Percentiles rank a stretch among this genome's conserved stretches.
These are phyloP conservation scores for Nicotiana noctiflora DNA, from an alignment of 257 asterid genomes.

Conservation along the genomic window DNA sequence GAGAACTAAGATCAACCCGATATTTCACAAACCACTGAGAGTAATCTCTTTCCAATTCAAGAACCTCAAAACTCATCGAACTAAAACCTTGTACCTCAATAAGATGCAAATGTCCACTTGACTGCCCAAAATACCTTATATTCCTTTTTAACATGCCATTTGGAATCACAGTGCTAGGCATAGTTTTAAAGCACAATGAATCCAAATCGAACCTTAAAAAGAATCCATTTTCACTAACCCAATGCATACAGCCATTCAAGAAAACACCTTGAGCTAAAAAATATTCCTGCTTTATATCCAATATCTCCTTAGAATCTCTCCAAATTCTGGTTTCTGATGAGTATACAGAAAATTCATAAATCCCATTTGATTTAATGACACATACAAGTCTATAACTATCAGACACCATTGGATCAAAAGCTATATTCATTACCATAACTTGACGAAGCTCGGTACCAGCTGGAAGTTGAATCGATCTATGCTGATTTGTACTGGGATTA, in stretches of 20 bases:
- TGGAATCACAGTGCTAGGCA: background rate
- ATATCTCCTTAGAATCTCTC: background rate
- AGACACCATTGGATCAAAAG: conserved; percentile 11
- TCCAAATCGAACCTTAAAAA: conserved; percentile 10
- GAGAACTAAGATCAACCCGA: background rate
- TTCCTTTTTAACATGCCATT: background rate
- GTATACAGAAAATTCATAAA: background rate
- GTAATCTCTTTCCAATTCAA: conserved; percentile 5
- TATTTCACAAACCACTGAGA: conserved; percentile 6
- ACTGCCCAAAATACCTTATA: conserved; percentile 3
- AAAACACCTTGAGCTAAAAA: background rate
- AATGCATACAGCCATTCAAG: conserved; percentile 14
- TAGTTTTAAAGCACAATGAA: background rate
- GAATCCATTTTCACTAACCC: background rate
- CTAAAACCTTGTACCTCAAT: background rate
- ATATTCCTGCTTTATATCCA: background rate
- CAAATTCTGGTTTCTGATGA: conserved; percentile 10
- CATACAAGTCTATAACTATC: conserved; percentile 9
- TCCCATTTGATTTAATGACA: background rate
- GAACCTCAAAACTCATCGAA: background rate
- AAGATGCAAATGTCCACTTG: background rate
- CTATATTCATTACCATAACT: conserved; percentile 1
- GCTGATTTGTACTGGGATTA: conserved; percentile 16
- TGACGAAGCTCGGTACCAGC: background rate
- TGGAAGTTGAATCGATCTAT: background rate